Percentiles rank a stretch among this genome's conserved stretches.
Conservation (phyloP, 495 filamentous ascomycete species). For the Penicillium soppii region DNA sequence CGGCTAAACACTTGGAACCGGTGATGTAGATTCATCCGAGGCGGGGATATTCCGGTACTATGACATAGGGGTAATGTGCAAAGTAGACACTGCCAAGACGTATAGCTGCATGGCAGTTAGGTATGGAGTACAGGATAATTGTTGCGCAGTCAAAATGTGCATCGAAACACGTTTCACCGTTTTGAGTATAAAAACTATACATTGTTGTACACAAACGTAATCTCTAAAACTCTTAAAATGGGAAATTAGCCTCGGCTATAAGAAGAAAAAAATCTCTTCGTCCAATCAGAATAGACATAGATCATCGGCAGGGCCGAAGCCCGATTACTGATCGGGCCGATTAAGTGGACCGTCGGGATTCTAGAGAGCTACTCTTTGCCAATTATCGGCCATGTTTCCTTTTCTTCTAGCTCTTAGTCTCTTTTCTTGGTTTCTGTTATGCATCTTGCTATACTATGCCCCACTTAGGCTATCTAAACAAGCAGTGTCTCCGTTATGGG, state of each 20-base stretch:
- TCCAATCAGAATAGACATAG: background rate
- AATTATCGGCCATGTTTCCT: background rate
- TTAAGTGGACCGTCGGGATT: background rate
- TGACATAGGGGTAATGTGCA: too few relatives aligned
- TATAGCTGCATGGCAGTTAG: background rate
- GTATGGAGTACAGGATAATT: too few relatives aligned
- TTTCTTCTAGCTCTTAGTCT: background rate
- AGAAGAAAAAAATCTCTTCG: background rate
- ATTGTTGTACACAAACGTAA: too few relatives aligned
- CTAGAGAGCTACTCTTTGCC: background rate
- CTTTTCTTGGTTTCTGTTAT: background rate
- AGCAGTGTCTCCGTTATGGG: constrained; percentile 17
- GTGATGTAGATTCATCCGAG: too few relatives aligned
- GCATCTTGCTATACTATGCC: background rate
- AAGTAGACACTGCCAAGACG: too few relatives aligned
- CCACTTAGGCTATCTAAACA: background rate
- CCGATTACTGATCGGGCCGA: constrained; percentile 17
- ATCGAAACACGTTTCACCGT: too few relatives aligned
- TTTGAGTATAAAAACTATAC: too few relatives aligned
- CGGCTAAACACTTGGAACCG: too few relatives aligned
- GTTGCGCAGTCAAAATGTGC: too few relatives aligned
- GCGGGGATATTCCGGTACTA: too few relatives aligned
- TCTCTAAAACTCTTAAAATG: too few relatives aligned
- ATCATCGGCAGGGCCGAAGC: background rate
- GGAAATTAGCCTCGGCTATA: constrained; percentile 5